Evolutionary conservation across 2,329 filamentous ascomycete genomes (phyloP).

Genomic region (Ambrosiella xylebori): DNA sequence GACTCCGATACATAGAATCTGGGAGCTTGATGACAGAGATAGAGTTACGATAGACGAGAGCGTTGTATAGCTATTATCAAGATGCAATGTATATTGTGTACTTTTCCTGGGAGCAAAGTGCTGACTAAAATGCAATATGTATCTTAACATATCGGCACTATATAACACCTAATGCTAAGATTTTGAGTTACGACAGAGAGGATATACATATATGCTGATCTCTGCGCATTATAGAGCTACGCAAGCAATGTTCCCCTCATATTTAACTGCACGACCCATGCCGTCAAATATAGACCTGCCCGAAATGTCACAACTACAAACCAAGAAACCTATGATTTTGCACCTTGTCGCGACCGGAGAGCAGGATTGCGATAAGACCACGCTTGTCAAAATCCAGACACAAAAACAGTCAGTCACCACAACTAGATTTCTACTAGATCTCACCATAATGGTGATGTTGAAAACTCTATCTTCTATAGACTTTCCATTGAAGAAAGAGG

Average conservation of each 20-base stretch:
- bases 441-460: no score
- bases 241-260: background rate
- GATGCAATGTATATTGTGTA: no score
- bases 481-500: background rate
- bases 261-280: background rate
- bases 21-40: no score
- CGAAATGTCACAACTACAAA: background rate
- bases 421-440: no score
- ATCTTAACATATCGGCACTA: no score
- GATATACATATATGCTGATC: no score
- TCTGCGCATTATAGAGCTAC: background rate
- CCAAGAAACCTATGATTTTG: background rate
- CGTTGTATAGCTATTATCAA: no score
- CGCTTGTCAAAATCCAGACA: background rate
- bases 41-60: no score
- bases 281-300: background rate
- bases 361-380: slow-evolving; percentile 7
- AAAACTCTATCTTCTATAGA: background rate
- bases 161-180: no score
- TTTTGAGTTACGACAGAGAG: no score
- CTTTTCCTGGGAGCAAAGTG: no score
- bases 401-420: background rate
- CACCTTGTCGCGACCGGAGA: background rate
- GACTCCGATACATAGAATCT: background rate
- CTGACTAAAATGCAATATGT: no score